Percentiles rank a stretch among this genome's conserved stretches.
Conservation (phyloP, 2,329 filamentous ascomycete genomes). For the Penicillium sp. region DNA sequence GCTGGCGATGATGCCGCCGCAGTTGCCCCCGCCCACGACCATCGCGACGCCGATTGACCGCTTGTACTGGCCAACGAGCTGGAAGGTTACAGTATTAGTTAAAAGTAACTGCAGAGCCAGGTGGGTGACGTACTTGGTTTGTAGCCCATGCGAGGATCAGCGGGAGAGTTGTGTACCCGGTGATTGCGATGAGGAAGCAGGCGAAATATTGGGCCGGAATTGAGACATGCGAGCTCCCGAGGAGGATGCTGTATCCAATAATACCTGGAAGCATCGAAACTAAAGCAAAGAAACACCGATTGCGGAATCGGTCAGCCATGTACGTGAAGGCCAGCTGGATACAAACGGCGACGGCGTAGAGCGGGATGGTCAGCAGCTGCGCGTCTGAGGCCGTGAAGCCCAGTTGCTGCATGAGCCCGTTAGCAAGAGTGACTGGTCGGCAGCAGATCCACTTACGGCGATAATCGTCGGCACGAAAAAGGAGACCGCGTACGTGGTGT, state of each 20-base stretch:
- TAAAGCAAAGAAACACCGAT: constrained; percentile 61
- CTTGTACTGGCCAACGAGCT: constrained; percentile 57
- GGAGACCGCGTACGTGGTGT: constrained; percentile 51
- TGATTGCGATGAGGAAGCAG: constrained; percentile 59
- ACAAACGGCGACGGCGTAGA: constrained; percentile 68
- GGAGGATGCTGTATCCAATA: constrained; percentile 61
- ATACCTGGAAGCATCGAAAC: constrained; percentile 55
- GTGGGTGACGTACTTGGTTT: constrained; percentile 1
- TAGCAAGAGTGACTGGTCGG: neutral
- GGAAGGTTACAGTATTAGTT: neutral
- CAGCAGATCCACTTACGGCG: neutral
- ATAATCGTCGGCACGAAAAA: constrained; percentile 52
- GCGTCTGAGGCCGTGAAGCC: constrained; percentile 60
- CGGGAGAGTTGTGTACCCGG: constrained; percentile 61
- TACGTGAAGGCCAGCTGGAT: constrained; percentile 57
- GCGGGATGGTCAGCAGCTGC: constrained; percentile 57
- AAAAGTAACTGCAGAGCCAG: neutral
- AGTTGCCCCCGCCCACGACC: constrained; percentile 49
- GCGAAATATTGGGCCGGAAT: constrained; percentile 60
- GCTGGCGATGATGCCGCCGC: constrained; percentile 41
- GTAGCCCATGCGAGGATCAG: constrained; percentile 58
- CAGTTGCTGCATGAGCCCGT: constrained; percentile 43
- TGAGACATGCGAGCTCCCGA: constrained; percentile 53
- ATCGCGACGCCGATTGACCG: constrained; percentile 58
- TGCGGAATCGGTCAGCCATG: constrained; percentile 56